Percentiles rank a stretch among this genome's conserved stretches.
phyloP scores from a whole-genome alignment of 805 yeast species.

The Saccharomycopsis sp. region DNA sequence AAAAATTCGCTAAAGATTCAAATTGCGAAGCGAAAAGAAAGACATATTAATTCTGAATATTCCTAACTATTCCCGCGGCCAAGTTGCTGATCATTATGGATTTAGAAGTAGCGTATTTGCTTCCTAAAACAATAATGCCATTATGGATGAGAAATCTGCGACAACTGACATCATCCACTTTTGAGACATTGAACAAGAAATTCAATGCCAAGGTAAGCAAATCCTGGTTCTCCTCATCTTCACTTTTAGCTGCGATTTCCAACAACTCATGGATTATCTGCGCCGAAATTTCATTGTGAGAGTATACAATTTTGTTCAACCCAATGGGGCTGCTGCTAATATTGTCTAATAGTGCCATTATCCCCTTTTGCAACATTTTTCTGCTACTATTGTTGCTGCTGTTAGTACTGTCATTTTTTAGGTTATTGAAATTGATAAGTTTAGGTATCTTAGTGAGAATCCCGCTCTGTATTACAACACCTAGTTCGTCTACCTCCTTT shows the following conservation, averaged over 20 bases:
- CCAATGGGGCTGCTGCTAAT: slow-evolving; percentile 10
- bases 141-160: slow-evolving; percentile 12
- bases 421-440: slow-evolving; percentile 6
- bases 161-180: slow-evolving; percentile 15
- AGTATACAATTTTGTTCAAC: slow-evolving; percentile 7
- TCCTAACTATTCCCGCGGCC: slow-evolving; percentile 7
- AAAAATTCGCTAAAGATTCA: not conserved
- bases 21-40: not conserved
- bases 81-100: slow-evolving; percentile 7
- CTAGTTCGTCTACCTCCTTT: slow-evolving; percentile 13
- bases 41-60: not conserved
- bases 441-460: slow-evolving; percentile 12
- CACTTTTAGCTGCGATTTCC: slow-evolving; percentile 3
- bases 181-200: slow-evolving; percentile 10
- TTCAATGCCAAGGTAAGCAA: slow-evolving; percentile 13
- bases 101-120: slow-evolving; percentile 3
- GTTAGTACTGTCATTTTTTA: slow-evolving; percentile 8
- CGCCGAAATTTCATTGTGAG: slow-evolving; percentile 11
- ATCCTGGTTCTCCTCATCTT: slow-evolving; percentile 8
- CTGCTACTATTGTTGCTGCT: slow-evolving; percentile 10
- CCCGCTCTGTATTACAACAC: slow-evolving; percentile 11
- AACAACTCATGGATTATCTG: slow-evolving; percentile 5
- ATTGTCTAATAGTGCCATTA: slow-evolving; percentile 16
- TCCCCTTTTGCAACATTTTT: slow-evolving; percentile 14
- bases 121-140: slow-evolving; percentile 5